phyloP scores from a whole-genome alignment of 441 rosid genomes.

The Croton laevigatus region DNA sequence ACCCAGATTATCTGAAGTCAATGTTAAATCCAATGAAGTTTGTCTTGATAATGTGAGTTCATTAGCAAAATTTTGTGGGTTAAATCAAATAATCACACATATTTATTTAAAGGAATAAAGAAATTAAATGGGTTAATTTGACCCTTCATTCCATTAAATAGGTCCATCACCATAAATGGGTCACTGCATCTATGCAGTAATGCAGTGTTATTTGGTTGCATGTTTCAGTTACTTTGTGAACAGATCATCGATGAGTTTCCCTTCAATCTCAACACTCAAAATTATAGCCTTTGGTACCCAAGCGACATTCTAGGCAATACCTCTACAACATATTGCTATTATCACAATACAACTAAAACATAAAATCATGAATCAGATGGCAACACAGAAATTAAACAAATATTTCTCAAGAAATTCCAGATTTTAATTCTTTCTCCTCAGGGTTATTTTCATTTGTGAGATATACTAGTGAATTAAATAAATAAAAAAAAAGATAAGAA shows the following conservation, averaged over 20 bases:
- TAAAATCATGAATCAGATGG: background rate
- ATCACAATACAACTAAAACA: background rate
- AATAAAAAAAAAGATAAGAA: background rate
- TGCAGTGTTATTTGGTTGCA: background rate
- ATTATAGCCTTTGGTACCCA: background rate
- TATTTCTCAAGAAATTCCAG: background rate
- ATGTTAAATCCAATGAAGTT: no score
- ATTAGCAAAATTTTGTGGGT: no score
- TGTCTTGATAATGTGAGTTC: no score
- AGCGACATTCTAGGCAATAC: background rate
- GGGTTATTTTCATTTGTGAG: background rate
- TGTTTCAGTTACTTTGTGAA: background rate
- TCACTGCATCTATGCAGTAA: no score
- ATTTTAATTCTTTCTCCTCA: background rate
- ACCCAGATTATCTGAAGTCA: no score
- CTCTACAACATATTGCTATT: background rate
- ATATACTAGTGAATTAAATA: background rate
- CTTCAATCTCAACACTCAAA: conserved; percentile 3
- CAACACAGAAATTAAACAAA: background rate
- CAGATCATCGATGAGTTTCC: background rate
- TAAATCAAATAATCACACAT: no score
- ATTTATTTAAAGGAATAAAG: no score
- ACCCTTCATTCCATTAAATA: no score
- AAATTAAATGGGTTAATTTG: no score
- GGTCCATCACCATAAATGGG: no score